Conservation (phyloP, 192 early-diverging fungal genomes). For the Coemansia sp. region DNA sequence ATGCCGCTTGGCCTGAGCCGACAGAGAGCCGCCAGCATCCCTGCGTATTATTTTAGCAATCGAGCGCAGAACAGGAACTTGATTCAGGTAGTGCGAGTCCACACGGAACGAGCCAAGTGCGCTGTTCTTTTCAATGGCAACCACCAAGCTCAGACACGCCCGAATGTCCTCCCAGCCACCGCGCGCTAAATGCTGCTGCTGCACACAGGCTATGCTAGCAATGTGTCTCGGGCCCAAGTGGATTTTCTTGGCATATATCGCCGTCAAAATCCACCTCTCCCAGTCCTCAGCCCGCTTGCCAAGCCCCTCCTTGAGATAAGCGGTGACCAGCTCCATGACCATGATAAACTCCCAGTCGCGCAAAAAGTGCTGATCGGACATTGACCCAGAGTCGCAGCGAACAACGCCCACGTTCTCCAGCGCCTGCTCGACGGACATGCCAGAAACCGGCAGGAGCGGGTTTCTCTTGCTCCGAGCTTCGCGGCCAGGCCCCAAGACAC, state of each 20-base stretch:
- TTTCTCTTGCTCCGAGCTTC: neutral
- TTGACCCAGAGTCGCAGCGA: neutral
- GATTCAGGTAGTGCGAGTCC: slow-evolving; percentile 3
- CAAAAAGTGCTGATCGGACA: slow-evolving; percentile 15
- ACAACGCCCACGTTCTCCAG: neutral
- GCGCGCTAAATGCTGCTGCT: slow-evolving; percentile 16
- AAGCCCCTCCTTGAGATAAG: slow-evolving; percentile 18
- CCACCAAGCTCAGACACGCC: slow-evolving; percentile 18
- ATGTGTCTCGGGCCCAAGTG: slow-evolving; percentile 15
- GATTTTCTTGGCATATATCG: slow-evolving; percentile 3
- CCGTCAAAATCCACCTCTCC: slow-evolving; percentile 33
- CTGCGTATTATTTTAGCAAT: neutral
- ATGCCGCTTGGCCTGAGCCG: neutral
- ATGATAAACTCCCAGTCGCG: slow-evolving; percentile 36
- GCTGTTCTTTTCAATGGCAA: slow-evolving; percentile 17
- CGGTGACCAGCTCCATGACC: slow-evolving; percentile 28
- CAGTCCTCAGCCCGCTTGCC: slow-evolving; percentile 1
- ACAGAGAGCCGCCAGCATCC: neutral
- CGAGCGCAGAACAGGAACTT: neutral
- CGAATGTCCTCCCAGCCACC: slow-evolving; percentile 11
- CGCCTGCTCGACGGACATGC: neutral
- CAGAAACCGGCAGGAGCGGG: slow-evolving; percentile 12
- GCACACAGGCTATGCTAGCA: slow-evolving; percentile 1
- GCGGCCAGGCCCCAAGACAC: neutral
- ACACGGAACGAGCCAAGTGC: neutral